Conservation (phyloP, 2,329 filamentous ascomycete species). For the Fusarium tanahbumbuense region DNA sequence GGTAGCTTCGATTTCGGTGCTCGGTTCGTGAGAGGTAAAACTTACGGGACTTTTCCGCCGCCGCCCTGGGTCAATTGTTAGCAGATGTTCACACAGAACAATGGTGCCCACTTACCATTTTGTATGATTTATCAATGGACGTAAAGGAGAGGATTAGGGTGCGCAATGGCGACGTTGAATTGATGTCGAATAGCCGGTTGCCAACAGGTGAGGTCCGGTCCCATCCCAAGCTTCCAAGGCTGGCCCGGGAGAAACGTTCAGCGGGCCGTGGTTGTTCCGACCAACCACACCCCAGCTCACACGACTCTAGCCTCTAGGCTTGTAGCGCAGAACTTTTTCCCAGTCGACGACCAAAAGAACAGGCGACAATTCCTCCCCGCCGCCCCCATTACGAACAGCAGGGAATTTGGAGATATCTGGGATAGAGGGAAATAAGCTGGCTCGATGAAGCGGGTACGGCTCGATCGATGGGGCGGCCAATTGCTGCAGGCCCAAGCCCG, state of each 20-base stretch:
- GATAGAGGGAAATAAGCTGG: constrained; percentile 34
- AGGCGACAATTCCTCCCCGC: constrained; percentile 25
- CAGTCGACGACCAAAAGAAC: constrained; percentile 38
- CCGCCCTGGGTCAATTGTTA: constrained; percentile 71
- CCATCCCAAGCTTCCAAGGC: constrained; percentile 22
- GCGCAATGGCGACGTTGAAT: constrained; percentile 49
- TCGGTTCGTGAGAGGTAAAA: constrained; percentile 42
- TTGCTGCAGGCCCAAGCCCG: constrained; percentile 52
- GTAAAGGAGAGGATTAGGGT: constrained; percentile 42
- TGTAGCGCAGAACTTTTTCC: constrained; percentile 53
- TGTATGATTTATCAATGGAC: constrained; percentile 56
- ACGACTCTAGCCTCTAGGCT: constrained; percentile 47
- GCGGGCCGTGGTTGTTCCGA: constrained; percentile 47
- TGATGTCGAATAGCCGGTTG: constrained; percentile 30
- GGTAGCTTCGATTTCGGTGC: constrained; percentile 21
- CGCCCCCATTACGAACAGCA: constrained; percentile 29
- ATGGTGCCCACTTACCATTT: constrained; percentile 63
- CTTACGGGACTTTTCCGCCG: constrained; percentile 74
- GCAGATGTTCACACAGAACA: constrained; percentile 33
- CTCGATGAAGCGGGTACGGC: constrained; percentile 58
- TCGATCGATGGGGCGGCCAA: constrained; percentile 56
- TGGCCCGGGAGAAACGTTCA: constrained; percentile 25
- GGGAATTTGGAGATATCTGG: constrained; percentile 28
- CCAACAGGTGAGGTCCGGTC: constrained; percentile 36
- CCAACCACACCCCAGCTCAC: constrained; percentile 46